Conservation (phyloP, 257 asterid genomes). For the Coffea canephora region DNA sequence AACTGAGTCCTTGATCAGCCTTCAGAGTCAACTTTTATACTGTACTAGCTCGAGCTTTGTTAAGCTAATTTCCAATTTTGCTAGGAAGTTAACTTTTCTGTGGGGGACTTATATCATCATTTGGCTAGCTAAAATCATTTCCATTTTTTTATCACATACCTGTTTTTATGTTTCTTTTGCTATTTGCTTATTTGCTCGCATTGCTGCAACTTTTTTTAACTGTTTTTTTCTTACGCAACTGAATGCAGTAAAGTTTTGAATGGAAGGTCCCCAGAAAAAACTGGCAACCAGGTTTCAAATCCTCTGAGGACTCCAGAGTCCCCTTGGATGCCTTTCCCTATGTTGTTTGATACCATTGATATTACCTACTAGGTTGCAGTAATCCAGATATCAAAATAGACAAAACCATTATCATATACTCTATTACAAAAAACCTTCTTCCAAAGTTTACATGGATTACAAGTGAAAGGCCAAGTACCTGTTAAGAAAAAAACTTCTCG, state of each 20-base stretch:
- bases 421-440: no score
- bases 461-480: no score
- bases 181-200: neutral
- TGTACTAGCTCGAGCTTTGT: neutral
- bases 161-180: neutral
- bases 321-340: slow-evolving; percentile 84
- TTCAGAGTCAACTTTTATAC: neutral
- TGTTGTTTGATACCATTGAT: slow-evolving; percentile 62
- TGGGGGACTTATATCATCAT: neutral
- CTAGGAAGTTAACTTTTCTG: no score
- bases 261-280: slow-evolving; percentile 25
- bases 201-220: neutral
- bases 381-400: no score
- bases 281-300: slow-evolving; percentile 11
- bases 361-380: no score
- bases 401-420: no score
- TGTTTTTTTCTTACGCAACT: slow-evolving; percentile 31
- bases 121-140: neutral
- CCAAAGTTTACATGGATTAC: no score
- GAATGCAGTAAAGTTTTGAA: slow-evolving; percentile 29
- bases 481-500: no score
- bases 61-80: neutral
- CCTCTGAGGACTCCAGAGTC: slow-evolving; percentile 54
- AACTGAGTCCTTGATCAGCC: neutral
- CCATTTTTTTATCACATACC: neutral